Conservation (phyloP, 495 filamentous ascomycete species). For the Chaetomium fimeti region DNA sequence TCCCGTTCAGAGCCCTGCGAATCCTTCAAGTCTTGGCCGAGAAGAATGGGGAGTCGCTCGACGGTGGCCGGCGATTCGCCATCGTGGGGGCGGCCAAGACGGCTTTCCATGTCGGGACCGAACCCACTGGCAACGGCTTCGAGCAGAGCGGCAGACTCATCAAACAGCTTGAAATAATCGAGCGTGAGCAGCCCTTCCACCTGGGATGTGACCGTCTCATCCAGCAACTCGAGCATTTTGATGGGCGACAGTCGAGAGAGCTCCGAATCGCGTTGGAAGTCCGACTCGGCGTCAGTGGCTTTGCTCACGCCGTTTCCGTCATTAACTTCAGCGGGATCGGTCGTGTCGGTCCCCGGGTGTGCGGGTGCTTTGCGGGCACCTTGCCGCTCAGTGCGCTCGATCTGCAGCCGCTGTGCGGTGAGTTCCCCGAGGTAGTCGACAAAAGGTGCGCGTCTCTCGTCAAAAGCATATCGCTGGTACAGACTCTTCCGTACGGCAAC, state of each 20-base stretch:
- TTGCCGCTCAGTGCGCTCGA: neutral
- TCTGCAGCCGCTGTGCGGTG: conserved; percentile 11
- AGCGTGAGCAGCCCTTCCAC: conserved; percentile 30
- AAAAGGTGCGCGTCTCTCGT: neutral
- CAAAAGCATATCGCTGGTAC: conserved; percentile 16
- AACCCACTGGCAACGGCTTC: neutral
- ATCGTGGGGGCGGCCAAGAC: neutral
- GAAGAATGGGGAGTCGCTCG: neutral
- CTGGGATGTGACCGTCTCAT: conserved; percentile 27
- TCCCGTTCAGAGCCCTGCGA: neutral
- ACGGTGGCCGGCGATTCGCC: neutral
- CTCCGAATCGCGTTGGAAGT: neutral
- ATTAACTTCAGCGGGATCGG: neutral
- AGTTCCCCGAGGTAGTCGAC: conserved; percentile 19
- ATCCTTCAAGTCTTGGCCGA: conserved; percentile 9
- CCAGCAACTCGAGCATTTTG: conserved; percentile 28
- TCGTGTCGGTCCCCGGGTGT: neutral
- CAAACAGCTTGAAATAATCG: conserved; percentile 27
- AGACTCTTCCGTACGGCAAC: conserved; percentile 15
- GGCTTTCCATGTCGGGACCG: conserved; percentile 10
- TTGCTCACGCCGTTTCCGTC: neutral
- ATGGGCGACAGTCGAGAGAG: conserved; percentile 24
- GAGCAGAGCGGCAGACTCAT: conserved; percentile 20
- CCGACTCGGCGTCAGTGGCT: neutral
- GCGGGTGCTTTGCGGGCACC: neutral